Evolutionary conservation across 2,329 filamentous ascomycete genomes (phyloP).

Genomic region (Epichloe baconii): DNA sequence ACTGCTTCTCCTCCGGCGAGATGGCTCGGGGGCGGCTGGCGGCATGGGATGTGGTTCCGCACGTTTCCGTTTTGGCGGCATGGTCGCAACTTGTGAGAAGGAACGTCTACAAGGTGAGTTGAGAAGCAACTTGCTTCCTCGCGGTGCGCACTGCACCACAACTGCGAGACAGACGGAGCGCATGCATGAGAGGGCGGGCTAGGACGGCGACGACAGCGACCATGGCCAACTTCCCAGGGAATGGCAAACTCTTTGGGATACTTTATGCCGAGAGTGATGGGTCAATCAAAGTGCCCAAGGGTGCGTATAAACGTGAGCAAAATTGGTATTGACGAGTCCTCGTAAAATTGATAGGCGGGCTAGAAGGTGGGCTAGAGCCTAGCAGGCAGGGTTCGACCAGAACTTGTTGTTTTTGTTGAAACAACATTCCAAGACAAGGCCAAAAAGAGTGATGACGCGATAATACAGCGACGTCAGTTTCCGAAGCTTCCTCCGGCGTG

Average conservation of each 20-base stretch:
- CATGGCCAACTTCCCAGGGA: neutral
- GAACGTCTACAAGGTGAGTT: neutral
- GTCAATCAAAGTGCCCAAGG: neutral
- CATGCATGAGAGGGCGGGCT: neutral
- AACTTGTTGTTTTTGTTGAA: neutral
- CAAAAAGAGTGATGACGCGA: neutral
- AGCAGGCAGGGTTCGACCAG: neutral
- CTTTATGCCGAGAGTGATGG: neutral
- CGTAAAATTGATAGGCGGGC: too few relatives aligned
- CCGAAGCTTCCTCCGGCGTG: neutral
- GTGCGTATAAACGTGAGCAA: neutral
- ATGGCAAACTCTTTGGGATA: neutral
- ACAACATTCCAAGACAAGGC: neutral
- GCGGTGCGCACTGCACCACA: neutral
- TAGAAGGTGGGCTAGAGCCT: too few relatives aligned
- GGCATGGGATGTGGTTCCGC: slow-evolving; percentile 9
- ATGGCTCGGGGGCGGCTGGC: slow-evolving; percentile 8
- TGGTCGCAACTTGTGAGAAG: slow-evolving; percentile 9
- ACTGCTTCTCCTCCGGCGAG: slow-evolving; percentile 17
- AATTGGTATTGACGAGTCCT: neutral
- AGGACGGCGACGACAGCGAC: neutral
- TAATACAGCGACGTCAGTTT: neutral
- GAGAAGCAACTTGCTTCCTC: neutral
- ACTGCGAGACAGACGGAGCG: neutral
- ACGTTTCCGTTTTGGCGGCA: slow-evolving; percentile 28